These are phyloP conservation scores for Picochlorum sp. DNA, from an alignment of 139 green algal genomes.

Conservation along the genomic window DNA sequence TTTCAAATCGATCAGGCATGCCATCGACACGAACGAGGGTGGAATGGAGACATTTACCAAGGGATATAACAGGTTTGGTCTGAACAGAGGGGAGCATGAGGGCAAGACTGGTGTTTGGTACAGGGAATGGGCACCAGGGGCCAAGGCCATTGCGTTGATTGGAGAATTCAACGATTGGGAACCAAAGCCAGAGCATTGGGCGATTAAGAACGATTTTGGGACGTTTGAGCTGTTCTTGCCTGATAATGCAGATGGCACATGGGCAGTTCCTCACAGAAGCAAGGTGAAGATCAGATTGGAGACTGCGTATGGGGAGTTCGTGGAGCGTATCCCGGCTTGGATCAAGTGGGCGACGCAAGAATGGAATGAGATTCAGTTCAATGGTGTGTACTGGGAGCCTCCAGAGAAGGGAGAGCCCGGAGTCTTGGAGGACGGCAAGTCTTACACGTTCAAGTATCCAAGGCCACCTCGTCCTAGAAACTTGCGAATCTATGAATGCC, in stretches of 20 bases:
- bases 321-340: constrained; percentile 87
- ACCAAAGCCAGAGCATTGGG: constrained; percentile 71
- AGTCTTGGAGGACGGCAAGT: constrained; percentile 47
- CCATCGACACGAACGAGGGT: constrained; percentile 80
- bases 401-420: constrained; percentile 37
- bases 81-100: constrained; percentile 75
- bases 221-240: constrained; percentile 81
- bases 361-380: constrained; percentile 89
- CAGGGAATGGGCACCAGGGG: constrained; percentile 77
- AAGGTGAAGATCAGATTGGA: constrained; percentile 81
- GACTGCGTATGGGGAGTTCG: constrained; percentile 64
- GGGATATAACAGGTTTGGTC: constrained; percentile 74
- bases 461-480: constrained; percentile 61
- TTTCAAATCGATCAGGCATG: constrained; percentile 62
- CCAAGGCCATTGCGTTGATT: constrained; percentile 75
- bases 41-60: constrained; percentile 79
- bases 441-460: constrained; percentile 91
- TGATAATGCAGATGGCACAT: constrained; percentile 60
- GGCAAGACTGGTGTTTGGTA: constrained; percentile 78
- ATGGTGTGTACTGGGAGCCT: constrained; percentile 79
- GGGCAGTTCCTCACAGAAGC: constrained; percentile 69
- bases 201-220: constrained; percentile 77
- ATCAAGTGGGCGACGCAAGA: constrained; percentile 89
- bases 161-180: constrained; percentile 95
- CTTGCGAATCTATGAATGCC: constrained; percentile 97